Evolutionary conservation across 2,329 filamentous ascomycete genomes (phyloP).

Genomic region (Aspergillus sp.): DNA sequence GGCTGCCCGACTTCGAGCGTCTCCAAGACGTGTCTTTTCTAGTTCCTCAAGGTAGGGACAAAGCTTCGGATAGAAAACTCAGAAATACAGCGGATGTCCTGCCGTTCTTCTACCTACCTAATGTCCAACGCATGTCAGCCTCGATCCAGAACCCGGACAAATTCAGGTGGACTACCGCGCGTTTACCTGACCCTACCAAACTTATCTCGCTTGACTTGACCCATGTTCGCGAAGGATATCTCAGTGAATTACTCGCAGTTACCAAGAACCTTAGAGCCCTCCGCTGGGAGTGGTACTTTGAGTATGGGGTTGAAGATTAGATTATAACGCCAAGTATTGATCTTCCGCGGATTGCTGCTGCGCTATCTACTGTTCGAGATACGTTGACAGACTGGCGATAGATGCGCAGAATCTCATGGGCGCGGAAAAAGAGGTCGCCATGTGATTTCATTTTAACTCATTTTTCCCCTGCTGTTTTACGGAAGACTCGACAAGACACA

Average conservation of each 20-base stretch:
- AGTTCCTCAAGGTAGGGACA: not conserved
- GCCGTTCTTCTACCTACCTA: conserved; percentile 20
- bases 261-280: conserved; percentile 9
- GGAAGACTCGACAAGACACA: too few species aligned
- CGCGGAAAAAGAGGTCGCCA: too few species aligned
- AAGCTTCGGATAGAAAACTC: not conserved
- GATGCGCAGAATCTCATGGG: too few species aligned
- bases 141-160: conserved; percentile 15
- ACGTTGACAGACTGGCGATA: conserved; percentile 18
- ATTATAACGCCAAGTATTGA: conserved; percentile 10
- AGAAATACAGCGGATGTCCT: conserved; percentile 15
- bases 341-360: conserved; percentile 14
- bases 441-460: too few species aligned
- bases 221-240: conserved; percentile 8
- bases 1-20: conserved; percentile 9
- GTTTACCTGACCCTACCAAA: conserved; percentile 2
- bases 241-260: conserved; percentile 8
- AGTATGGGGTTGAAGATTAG: conserved; percentile 1
- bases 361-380: conserved; percentile 15
- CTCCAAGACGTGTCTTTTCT: conserved; percentile 3
- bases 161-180: conserved; percentile 14
- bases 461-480: too few species aligned
- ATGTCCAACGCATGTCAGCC: conserved; percentile 11
- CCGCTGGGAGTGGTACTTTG: conserved; percentile 14
- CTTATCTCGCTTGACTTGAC: conserved; percentile 13